A percentile compares a stretch with the other conserved stretches of the same genome.
Conservation (phyloP, 2,329 filamentous ascomycete genomes). For the Gliomastix tumulicola region DNA sequence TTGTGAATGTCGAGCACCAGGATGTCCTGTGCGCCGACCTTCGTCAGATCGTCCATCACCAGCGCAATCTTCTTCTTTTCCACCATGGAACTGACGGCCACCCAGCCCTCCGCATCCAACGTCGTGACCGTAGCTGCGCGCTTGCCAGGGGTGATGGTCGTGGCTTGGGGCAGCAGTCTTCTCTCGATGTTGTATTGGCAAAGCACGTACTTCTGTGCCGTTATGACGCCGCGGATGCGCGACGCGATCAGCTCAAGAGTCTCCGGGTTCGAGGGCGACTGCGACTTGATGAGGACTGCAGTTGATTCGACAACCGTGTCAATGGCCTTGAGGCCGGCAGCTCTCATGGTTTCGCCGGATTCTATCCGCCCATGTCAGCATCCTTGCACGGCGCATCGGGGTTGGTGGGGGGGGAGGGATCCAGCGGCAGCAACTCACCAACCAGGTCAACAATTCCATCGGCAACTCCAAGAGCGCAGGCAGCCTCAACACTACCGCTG, state of each 20-base stretch:
- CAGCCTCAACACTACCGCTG: constrained; percentile 94
- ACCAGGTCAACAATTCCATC: constrained; percentile 98
- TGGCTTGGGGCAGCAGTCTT: constrained; percentile 56
- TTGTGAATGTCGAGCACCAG: constrained; percentile 83
- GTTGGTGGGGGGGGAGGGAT: background rate
- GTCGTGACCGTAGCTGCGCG: constrained; percentile 87
- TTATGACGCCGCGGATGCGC: constrained; percentile 89
- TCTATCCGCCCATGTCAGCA: constrained; percentile 42
- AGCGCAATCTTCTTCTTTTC: constrained; percentile 77
- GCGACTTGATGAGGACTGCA: constrained; percentile 88
- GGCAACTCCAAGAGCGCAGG: constrained; percentile 89
- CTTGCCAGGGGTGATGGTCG: constrained; percentile 83
- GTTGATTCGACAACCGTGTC: constrained; percentile 86
- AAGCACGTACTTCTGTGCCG: constrained; percentile 86
- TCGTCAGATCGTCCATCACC: constrained; percentile 78
- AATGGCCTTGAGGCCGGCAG: constrained; percentile 87
- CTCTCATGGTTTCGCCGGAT: constrained; percentile 97
- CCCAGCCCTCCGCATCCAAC: constrained; percentile 84
- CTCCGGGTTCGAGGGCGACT: constrained; percentile 69
- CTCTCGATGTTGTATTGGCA: constrained; percentile 95
- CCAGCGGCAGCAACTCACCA: constrained; percentile 64
- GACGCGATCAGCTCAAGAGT: constrained; percentile 79
- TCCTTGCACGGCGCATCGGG: background rate
- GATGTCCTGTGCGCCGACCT: constrained; percentile 76
- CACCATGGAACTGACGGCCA: constrained; percentile 92